Evolutionary conservation across 495 filamentous ascomycete genomes (phyloP).

Genomic region (Parathielavia hyrcaniae): DNA sequence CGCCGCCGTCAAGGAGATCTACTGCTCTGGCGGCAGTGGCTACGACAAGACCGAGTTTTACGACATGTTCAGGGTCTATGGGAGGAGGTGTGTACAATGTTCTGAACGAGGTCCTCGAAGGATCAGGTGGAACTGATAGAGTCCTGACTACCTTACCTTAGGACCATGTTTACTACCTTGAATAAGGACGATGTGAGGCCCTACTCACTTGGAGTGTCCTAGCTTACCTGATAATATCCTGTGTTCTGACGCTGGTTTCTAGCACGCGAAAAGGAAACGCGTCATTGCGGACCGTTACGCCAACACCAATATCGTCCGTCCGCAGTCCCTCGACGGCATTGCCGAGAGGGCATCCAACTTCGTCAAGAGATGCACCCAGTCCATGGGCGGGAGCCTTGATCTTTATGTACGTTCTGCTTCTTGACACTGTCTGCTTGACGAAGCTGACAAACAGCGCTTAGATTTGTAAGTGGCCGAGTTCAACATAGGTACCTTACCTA

Average conservation of each 20-base stretch:
- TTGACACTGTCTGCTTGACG: neutral
- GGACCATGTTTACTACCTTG: constrained; percentile 58
- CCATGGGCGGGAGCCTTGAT: constrained; percentile 44
- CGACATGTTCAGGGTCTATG: constrained; percentile 54
- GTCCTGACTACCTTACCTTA: too few relatives aligned
- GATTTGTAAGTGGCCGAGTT: constrained; percentile 22
- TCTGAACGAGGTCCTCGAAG: too few relatives aligned
- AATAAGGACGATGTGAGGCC: constrained; percentile 46
- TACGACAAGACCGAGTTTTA: constrained; percentile 67
- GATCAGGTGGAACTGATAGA: neutral
- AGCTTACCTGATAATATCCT: too few relatives aligned
- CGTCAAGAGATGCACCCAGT: constrained; percentile 43
- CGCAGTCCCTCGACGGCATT: constrained; percentile 48
- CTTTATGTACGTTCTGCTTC: constrained; percentile 46
- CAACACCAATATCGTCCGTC: constrained; percentile 56
- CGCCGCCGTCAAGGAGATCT: constrained; percentile 59
- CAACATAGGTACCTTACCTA: neutral
- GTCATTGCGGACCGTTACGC: constrained; percentile 59
- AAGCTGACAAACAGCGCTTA: neutral
- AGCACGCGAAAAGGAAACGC: constrained; percentile 56
- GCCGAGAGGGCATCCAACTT: constrained; percentile 49
- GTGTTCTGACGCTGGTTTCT: neutral
- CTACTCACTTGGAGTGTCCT: neutral
- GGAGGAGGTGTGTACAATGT: constrained; percentile 37
- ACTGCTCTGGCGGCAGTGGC: constrained; percentile 57